Base-by-base conservation (phyloP, 2,329 filamentous ascomycete species). In the Colletotrichum sp. region DNA sequence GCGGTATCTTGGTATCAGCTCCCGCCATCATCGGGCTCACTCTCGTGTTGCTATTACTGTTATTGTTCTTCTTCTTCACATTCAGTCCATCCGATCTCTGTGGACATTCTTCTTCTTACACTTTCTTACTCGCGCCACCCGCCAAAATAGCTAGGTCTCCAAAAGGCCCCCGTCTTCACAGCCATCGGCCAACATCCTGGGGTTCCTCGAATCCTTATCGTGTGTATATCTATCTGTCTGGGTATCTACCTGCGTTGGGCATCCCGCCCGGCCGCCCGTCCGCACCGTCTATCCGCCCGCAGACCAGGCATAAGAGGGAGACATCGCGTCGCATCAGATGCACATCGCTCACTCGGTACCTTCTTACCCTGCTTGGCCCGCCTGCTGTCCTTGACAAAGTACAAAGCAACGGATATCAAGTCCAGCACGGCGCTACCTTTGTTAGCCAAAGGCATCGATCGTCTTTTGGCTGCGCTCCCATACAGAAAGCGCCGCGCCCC, bases 1-100 rank as follows among this genome's bases (percentile, higher is more conserved):
- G 72, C 18, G 72, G 62, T 56, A 71, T 74, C 56, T 72, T 62
- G 68, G 69, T 75, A 72, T 75, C 73, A 63, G 62, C 73, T 75
- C 63, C 69, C 69, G 73, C 73, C 69, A 75, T 75, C 73, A 58
- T 34, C 69, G 69, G 32, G 62, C 69, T 62, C 62, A 66, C 7
- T 38, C 36, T 55, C 72, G 62, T n/a, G 55, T 58, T 28, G 24
- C 55, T 58, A 13, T 21, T 8, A 30, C 56, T 7, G 5, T 28
- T 24, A n/a, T 18, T 55, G 5, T 67, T 28, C 1, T 28, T 28
- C 5, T 28, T 63, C 32, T 24, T 24, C 32, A 38, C 14, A 28
- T 43, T 18, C 38, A n/a, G 26, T 34, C 28, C 56, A 61, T 61
- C 56, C 30, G 30, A 38, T 63, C 59, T 63, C 32, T n/a, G 38